Conservation (phyloP, 208 protist species). For the Trypanosoma conorhini region DNA sequence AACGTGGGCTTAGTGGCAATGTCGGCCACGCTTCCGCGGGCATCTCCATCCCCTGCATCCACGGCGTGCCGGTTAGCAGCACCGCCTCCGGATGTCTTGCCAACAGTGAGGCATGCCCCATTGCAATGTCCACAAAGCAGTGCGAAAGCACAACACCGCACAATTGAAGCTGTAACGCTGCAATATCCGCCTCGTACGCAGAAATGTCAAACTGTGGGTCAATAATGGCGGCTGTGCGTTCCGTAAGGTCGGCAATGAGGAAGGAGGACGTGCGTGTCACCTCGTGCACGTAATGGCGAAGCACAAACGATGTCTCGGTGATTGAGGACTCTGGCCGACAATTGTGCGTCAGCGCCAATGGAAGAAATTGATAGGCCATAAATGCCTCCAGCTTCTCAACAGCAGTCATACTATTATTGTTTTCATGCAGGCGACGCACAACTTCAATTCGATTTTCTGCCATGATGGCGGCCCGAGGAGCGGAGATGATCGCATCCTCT, state of each 20-base stretch:
- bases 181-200: constrained; percentile 45
- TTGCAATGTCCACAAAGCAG: constrained; percentile 63
- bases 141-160: constrained; percentile 60
- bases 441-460: constrained; percentile 18
- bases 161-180: constrained; percentile 34
- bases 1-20: constrained; percentile 18
- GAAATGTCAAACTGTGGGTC: constrained; percentile 50
- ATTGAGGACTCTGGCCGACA: not conserved
- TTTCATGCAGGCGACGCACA: constrained; percentile 24
- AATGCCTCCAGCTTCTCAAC: constrained; percentile 46
- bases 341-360: constrained; percentile 66
- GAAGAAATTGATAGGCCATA: constrained; percentile 68
- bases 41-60: not conserved
- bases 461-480: constrained; percentile 19
- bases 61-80: constrained; percentile 33
- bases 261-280: constrained; percentile 67
- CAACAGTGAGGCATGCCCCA: constrained; percentile 42
- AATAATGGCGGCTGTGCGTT: constrained; percentile 38
- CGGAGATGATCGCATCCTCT: constrained; percentile 11
- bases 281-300: constrained; percentile 85
- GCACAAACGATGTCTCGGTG: constrained; percentile 25
- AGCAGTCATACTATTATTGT: not conserved
- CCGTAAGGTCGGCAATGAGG: constrained; percentile 42
- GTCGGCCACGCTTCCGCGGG: not conserved
- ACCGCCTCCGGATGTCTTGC: constrained; percentile 21